These are phyloP conservation scores for Mycena rebaudengoi DNA, from an alignment of 768 basidiomycete species.

Conservation along the genomic window DNA sequence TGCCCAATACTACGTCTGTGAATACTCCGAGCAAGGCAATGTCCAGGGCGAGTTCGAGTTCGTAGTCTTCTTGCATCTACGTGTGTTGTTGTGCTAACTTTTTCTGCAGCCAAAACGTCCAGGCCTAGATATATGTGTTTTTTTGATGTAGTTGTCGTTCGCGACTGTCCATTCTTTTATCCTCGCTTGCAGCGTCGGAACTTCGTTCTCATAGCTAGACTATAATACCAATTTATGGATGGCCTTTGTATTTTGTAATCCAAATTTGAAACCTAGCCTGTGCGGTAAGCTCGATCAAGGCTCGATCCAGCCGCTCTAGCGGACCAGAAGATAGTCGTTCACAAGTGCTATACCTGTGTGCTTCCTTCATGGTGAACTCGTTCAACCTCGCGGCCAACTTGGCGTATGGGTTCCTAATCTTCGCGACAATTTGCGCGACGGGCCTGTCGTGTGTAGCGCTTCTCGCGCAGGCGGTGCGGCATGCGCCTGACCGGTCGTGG, in stretches of 20 bases:
- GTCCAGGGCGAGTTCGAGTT: constrained; percentile 68
- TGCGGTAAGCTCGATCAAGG: too few relatives aligned
- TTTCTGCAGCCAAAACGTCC: constrained; percentile 52
- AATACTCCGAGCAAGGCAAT: constrained; percentile 73
- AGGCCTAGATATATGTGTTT: constrained; percentile 45
- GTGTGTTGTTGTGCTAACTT: not conserved
- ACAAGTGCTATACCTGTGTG: too few relatives aligned
- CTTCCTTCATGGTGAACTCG: too few relatives aligned
- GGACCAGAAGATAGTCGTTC: too few relatives aligned
- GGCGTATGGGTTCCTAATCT: constrained; percentile 63
- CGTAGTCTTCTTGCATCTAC: constrained; percentile 34
- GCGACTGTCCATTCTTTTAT: constrained; percentile 26
- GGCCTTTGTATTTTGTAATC: too few relatives aligned
- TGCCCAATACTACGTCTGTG: constrained; percentile 72
- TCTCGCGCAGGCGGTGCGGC: constrained; percentile 78
- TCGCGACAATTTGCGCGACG: constrained; percentile 59
- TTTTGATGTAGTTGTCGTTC: constrained; percentile 19
- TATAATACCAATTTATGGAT: too few relatives aligned
- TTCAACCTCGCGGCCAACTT: too few relatives aligned
- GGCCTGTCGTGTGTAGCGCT: constrained; percentile 72
- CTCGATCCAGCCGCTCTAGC: too few relatives aligned
- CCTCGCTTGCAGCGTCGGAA: too few relatives aligned
- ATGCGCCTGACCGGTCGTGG: constrained; percentile 63
- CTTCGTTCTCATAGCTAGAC: too few relatives aligned
- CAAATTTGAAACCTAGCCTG: too few relatives aligned